Conservation (phyloP, 1,284 basidiomycete species). For the Anthracocystis setariae region DNA sequence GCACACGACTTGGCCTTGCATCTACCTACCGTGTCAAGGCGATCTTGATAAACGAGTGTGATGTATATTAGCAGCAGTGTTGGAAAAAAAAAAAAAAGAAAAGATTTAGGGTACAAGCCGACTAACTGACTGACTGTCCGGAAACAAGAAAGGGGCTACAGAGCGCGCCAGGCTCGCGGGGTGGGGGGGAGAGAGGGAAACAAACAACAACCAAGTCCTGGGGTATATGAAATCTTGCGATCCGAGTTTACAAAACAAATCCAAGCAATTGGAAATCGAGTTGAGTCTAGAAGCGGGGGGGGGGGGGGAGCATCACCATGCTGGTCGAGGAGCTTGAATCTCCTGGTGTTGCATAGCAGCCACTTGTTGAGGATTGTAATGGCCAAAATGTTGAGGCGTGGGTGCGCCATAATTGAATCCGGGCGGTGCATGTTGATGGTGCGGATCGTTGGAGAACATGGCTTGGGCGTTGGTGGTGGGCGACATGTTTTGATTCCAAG, state of each 20-base stretch:
- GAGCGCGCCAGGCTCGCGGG: too few species aligned
- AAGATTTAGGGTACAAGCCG: background rate
- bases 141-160: background rate
- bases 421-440: slow-evolving; percentile 20
- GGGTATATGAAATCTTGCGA: slow-evolving; percentile 5
- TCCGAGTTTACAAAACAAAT: too few species aligned
- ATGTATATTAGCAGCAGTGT: background rate
- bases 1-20: too few species aligned
- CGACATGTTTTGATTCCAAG: slow-evolving; percentile 28
- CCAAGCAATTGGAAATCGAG: too few species aligned
- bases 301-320: slow-evolving; percentile 13
- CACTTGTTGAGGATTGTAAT: slow-evolving; percentile 45
- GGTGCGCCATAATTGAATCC: slow-evolving; percentile 16
- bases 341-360: slow-evolving; percentile 26
- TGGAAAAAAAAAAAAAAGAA: background rate
- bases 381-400: slow-evolving; percentile 23
- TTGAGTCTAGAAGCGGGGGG: too few species aligned
- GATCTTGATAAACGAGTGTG: slow-evolving; percentile 6
- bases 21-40: background rate
- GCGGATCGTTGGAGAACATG: slow-evolving; percentile 23
- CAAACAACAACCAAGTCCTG: background rate
- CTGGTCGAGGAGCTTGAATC: slow-evolving; percentile 37
- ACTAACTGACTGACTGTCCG: too few species aligned
- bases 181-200: slow-evolving; percentile 1
- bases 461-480: slow-evolving; percentile 16